Percentiles rank a stretch among this genome's conserved stretches.
Conservation (phyloP, 495 filamentous ascomycete species). For the Niebla homalea region DNA sequence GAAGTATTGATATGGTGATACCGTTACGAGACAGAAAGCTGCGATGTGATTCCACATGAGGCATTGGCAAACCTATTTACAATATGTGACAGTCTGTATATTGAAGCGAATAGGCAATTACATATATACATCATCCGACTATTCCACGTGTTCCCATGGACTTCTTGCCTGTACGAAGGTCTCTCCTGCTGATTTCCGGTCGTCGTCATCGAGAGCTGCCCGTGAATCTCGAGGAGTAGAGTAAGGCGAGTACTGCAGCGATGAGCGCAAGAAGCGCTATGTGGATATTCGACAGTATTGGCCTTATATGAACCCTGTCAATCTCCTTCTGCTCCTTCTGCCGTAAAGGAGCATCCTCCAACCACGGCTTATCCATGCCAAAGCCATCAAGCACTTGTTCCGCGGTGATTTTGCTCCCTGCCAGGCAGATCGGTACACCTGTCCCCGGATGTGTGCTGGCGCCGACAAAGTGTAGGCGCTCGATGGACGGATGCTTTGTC, state of each 20-base stretch:
- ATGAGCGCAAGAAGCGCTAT: conserved; percentile 11
- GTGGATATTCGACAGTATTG: conserved; percentile 18
- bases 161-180: too few relatives aligned
- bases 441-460: conserved; percentile 61
- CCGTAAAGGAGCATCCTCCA: neutral
- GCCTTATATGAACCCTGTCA: conserved; percentile 14
- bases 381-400: conserved; percentile 37
- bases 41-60: too few relatives aligned
- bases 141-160: too few relatives aligned
- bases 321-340: conserved; percentile 13
- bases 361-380: conserved; percentile 17
- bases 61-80: too few relatives aligned
- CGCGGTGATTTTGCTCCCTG: conserved; percentile 46
- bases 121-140: too few relatives aligned
- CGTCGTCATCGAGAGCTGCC: too few relatives aligned
- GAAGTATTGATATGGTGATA: too few relatives aligned
- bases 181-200: too few relatives aligned
- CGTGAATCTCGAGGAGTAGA: too few relatives aligned
- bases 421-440: conserved; percentile 55
- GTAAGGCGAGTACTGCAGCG: neutral
- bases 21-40: too few relatives aligned
- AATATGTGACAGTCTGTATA: too few relatives aligned
- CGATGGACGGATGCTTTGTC: conserved; percentile 36
- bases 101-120: too few relatives aligned
- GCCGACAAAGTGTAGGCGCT: conserved; percentile 49